Evolutionary conservation across 2,329 filamentous ascomycete species (phyloP), one percentile per base, ranked within the genome.

Genomic region (Penicillium sp.): DNA sequence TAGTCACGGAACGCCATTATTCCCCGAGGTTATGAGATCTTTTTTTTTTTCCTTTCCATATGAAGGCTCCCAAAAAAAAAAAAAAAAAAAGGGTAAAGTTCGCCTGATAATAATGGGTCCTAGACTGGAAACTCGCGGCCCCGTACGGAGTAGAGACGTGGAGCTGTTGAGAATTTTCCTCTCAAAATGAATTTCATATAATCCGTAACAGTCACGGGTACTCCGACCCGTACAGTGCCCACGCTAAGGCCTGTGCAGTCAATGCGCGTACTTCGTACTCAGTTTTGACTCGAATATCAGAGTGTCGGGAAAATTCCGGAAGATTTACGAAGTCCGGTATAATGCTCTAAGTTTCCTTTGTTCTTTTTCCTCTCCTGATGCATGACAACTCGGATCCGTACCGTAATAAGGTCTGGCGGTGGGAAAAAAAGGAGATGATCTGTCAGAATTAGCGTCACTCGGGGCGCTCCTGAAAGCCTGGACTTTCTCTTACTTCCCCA

Each of bases 391-490:
- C 18, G 5, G 50, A 34, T 53, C 53, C 51, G 35, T 62, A 24
- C 47, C 39, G 29, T 26, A 47, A 58, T 47, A 24, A 44, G 42
- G 22, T 53, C 37, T 60, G 53, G 60, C 55, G 61, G 43, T 64
- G 50, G 56, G 20, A 44, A 51, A 10, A 9, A 40, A 9, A 42
- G 26, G 53, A 63, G 53, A 51, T 62, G 63, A 65, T 55, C 53
- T 55, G 42, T 66, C 62, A 62, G 56, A 65, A 59, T 22, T 58
- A 55, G 47, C 37, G 50, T 56, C 24, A 38, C 39, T 31, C n/a
- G 26, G 37, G 53, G 37, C 40, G 45, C 35, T 49, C 39, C 39
- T 49, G 16, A 39, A 46, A 38, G 24, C 14, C 50, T 56, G 38
- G 42, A 35, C 31, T 24, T 47, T 13, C 22, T 29, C 20, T 20